phyloP scores from a whole-genome alignment of 2,329 filamentous ascomycete genomes.

The Fusarium oxysporum region DNA sequence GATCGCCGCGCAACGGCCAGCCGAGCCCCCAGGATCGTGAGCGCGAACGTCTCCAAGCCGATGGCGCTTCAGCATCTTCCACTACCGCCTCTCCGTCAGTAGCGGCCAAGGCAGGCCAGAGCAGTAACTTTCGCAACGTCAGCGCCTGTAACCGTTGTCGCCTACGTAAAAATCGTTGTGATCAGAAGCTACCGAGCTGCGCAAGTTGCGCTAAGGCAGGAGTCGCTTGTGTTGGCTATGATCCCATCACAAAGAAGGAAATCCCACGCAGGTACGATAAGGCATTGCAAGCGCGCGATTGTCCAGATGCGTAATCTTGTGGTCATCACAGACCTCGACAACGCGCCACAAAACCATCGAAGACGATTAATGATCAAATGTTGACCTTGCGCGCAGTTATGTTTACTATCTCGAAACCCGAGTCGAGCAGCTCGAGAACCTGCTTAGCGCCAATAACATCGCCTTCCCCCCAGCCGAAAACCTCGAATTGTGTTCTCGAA shows the following conservation, averaged over 20 bases:
- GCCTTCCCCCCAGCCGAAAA: constrained; percentile 76
- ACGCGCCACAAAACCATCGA: not conserved
- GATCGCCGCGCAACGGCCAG: constrained; percentile 53
- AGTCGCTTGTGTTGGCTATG: constrained; percentile 92
- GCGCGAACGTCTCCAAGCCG: constrained; percentile 43
- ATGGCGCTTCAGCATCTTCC: constrained; percentile 49
- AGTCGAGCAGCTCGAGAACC: constrained; percentile 82
- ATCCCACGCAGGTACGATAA: constrained; percentile 86
- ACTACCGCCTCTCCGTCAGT: constrained; percentile 42
- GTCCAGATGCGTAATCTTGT: not conserved
- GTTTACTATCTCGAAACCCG: constrained; percentile 94
- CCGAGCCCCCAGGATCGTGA: constrained; percentile 43
- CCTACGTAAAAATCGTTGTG: constrained; percentile 92
- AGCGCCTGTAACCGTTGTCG: constrained; percentile 95
- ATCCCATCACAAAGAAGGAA: constrained; percentile 95
- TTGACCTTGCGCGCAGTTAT: constrained; percentile 68
- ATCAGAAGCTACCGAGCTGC: constrained; percentile 91
- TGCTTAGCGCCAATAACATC: constrained; percentile 77
- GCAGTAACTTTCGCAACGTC: constrained; percentile 83
- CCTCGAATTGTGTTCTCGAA: constrained; percentile 73
- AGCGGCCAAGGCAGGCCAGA: constrained; percentile 63
- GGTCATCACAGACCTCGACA: not conserved
- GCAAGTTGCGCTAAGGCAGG: constrained; percentile 92
- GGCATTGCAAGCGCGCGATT: constrained; percentile 15
- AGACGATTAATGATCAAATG: constrained; percentile 1